phyloP scores from a whole-genome alignment of 768 basidiomycete genomes.

The Leccinum ochraceum region DNA sequence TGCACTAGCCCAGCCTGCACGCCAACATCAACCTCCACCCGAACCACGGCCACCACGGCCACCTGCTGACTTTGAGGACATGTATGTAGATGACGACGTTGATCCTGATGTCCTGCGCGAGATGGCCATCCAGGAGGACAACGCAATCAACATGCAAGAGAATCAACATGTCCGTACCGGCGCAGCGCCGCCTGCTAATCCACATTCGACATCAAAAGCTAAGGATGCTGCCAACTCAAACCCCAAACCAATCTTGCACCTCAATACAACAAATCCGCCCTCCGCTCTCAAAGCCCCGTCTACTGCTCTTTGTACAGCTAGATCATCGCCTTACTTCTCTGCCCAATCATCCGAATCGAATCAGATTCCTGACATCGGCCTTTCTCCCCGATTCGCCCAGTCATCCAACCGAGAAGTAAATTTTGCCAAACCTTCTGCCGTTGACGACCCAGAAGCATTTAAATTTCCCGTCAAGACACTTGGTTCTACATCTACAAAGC shows the following conservation, averaged over 20 bases:
- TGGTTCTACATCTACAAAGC: slow-evolving; percentile 14
- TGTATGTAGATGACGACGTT: slow-evolving; percentile 29
- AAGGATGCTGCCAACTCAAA: slow-evolving; percentile 1
- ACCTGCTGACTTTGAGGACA: slow-evolving; percentile 20
- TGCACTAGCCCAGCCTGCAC: slow-evolving; percentile 18
- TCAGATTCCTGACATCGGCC: slow-evolving; percentile 28
- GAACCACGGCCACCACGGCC: slow-evolving; percentile 13
- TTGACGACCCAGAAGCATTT: slow-evolving; percentile 32
- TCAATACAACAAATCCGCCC: slow-evolving; percentile 2
- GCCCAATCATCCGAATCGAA: slow-evolving; percentile 8
- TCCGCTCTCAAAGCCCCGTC: slow-evolving; percentile 12
- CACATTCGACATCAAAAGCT: slow-evolving; percentile 5
- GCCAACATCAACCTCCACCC: slow-evolving; percentile 13
- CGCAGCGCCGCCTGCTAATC: background rate
- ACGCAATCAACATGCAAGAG: slow-evolving; percentile 8
- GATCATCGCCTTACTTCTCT: slow-evolving; percentile 25
- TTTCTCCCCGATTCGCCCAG: slow-evolving; percentile 32
- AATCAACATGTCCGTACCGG: background rate
- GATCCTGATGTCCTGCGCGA: slow-evolving; percentile 32
- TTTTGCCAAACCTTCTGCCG: slow-evolving; percentile 31
- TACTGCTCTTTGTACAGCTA: slow-evolving; percentile 5
- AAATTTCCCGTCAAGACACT: slow-evolving; percentile 4
- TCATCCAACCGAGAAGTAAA: slow-evolving; percentile 17
- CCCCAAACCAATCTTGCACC: background rate
- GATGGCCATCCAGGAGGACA: slow-evolving; percentile 22